These are phyloP conservation scores for Apiospora kogelbergensis DNA, from an alignment of 2,329 filamentous ascomycete genomes.

Conservation along the genomic window DNA sequence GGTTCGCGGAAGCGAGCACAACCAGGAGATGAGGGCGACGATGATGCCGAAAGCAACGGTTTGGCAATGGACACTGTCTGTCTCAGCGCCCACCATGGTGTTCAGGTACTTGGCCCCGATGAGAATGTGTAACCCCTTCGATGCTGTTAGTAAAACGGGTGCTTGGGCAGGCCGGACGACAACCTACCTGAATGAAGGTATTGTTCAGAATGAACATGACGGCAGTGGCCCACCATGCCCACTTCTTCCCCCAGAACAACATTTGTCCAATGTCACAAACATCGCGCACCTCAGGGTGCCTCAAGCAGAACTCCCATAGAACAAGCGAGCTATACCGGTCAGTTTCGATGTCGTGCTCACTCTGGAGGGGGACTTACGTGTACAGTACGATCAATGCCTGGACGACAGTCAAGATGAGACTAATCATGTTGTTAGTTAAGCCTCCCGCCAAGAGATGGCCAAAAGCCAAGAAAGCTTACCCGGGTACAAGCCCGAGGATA, in stretches of 20 bases:
- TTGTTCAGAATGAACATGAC: constrained; percentile 94
- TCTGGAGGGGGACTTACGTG: constrained; percentile 55
- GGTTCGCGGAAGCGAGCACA: constrained; percentile 81
- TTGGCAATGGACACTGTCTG: constrained; percentile 59
- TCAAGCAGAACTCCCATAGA: constrained; percentile 75
- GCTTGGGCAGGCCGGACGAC: not conserved
- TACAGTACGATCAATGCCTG: constrained; percentile 80
- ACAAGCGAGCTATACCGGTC: constrained; percentile 29
- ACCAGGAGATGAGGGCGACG: constrained; percentile 71
- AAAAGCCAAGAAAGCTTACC: constrained; percentile 37
- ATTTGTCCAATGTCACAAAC: constrained; percentile 96
- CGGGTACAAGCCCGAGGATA: constrained; percentile 81
- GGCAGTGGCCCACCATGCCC: constrained; percentile 68
- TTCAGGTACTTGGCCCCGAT: constrained; percentile 86
- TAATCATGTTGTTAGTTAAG: constrained; percentile 15
- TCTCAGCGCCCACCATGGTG: constrained; percentile 73
- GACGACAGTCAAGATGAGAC: constrained; percentile 76
- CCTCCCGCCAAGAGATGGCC: constrained; percentile 15
- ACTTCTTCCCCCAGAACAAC: constrained; percentile 82
- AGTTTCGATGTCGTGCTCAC: not conserved
- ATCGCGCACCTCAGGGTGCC: constrained; percentile 87
- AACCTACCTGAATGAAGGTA: constrained; percentile 74
- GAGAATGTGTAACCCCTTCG: constrained; percentile 74
- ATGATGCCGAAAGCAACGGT: constrained; percentile 80
- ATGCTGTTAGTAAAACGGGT: not conserved